phyloP scores from a whole-genome alignment of 2,329 filamentous ascomycete genomes.

The Aspergillus pseudoterreus region DNA sequence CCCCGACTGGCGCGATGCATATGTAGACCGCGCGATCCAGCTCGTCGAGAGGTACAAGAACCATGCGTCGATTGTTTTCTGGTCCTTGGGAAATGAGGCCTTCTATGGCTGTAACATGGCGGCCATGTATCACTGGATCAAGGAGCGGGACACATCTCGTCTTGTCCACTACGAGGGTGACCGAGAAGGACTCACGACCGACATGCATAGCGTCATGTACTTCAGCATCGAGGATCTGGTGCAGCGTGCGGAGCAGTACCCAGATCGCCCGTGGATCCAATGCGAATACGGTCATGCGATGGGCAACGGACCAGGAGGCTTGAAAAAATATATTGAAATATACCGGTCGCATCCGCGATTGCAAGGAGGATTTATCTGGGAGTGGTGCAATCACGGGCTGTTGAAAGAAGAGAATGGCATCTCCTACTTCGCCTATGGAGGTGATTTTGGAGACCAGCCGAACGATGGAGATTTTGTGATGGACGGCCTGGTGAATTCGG shows the following conservation, averaged over 20 bases:
- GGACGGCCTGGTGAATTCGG: slow-evolving; percentile 51
- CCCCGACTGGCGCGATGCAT: slow-evolving; percentile 43
- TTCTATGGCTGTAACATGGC: slow-evolving; percentile 67
- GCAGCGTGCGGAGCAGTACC: slow-evolving; percentile 41
- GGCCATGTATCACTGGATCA: slow-evolving; percentile 64
- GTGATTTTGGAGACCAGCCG: slow-evolving; percentile 59
- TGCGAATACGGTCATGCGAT: slow-evolving; percentile 61
- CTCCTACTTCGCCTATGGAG: slow-evolving; percentile 56
- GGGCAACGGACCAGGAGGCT: slow-evolving; percentile 69
- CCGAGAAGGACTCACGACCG: slow-evolving; percentile 54
- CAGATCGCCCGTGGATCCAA: slow-evolving; percentile 35
- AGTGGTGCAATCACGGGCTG: slow-evolving; percentile 62
- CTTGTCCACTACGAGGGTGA: slow-evolving; percentile 67
- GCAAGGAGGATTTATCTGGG: slow-evolving; percentile 66
- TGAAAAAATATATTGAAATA: slow-evolving; percentile 64
- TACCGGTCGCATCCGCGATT: slow-evolving; percentile 60
- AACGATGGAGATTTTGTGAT: slow-evolving; percentile 62
- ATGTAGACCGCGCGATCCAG: slow-evolving; percentile 63
- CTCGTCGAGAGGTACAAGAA: slow-evolving; percentile 68
- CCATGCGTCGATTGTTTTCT: slow-evolving; percentile 66
- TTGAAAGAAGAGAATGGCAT: slow-evolving; percentile 30
- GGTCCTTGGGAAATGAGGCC: slow-evolving; percentile 70
- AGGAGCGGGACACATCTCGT: slow-evolving; percentile 54
- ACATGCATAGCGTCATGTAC: slow-evolving; percentile 69
- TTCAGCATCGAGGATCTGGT: slow-evolving; percentile 52